Evolutionary conservation across 1,284 basidiomycete species (phyloP).

Genomic region (Cystobasidiaceae sp.): DNA sequence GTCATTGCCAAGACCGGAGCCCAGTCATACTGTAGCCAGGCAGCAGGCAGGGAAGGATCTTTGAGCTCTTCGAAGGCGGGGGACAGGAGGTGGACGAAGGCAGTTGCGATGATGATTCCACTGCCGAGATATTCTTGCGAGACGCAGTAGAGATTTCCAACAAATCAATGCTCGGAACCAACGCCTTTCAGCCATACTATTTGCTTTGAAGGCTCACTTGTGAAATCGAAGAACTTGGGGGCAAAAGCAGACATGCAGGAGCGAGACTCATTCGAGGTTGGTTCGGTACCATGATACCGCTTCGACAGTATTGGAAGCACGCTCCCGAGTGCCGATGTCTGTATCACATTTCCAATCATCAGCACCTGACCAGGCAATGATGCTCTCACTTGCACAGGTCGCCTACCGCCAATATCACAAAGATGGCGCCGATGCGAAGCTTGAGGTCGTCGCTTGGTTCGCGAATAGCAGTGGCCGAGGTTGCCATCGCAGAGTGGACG

Average conservation of each 20-base stretch:
- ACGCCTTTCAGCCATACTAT: neutral
- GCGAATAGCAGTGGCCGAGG: neutral
- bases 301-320: constrained; percentile 25
- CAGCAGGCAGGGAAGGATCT: constrained; percentile 64
- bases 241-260: neutral
- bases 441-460: constrained; percentile 11
- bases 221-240: constrained; percentile 28
- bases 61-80: constrained; percentile 68
- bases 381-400: neutral
- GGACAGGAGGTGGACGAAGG: constrained; percentile 54
- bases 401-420: constrained; percentile 13
- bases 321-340: constrained; percentile 29
- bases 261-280: neutral
- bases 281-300: constrained; percentile 2
- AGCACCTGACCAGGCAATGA: neutral
- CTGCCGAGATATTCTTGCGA: constrained; percentile 22
- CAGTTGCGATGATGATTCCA: constrained; percentile 64
- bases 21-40: constrained; percentile 61
- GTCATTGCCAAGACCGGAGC: constrained; percentile 56
- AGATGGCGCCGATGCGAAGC: constrained; percentile 23
- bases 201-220: constrained; percentile 3
- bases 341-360: neutral
- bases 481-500: neutral
- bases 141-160: neutral
- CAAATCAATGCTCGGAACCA: neutral